Percentiles rank a stretch among this genome's conserved stretches.
Evolutionary conservation across 1,284 basidiomycete species (phyloP).

Genomic region (Takashimella koratensis): DNA sequence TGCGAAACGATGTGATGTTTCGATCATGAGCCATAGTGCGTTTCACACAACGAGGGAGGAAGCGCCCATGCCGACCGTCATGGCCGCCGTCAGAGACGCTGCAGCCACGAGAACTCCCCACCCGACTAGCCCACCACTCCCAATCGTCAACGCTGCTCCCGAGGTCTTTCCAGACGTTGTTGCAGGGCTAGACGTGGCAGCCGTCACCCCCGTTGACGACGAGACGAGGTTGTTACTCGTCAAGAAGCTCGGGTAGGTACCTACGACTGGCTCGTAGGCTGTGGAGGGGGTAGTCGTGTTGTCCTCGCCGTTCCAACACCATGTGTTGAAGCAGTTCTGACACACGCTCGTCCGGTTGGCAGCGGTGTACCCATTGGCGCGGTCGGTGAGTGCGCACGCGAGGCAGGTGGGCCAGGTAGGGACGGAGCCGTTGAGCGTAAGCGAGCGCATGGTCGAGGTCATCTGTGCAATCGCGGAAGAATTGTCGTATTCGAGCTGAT

Average conservation of each 20-base stretch:
- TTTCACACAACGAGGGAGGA: too few relatives aligned
- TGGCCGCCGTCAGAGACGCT: too few relatives aligned
- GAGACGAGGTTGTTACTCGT: not conserved
- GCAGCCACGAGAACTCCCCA: too few relatives aligned
- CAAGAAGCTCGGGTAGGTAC: slow-evolving; percentile 54
- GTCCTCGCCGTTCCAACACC: slow-evolving; percentile 45
- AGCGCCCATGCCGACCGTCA: too few relatives aligned
- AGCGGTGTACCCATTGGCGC: slow-evolving; percentile 36
- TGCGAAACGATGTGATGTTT: too few relatives aligned
- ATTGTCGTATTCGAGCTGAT: slow-evolving; percentile 48
- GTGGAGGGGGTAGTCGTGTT: slow-evolving; percentile 20
- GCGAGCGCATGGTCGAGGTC: slow-evolving; percentile 32
- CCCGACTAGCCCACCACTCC: not conserved
- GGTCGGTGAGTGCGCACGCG: slow-evolving; percentile 51
- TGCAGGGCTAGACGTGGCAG: not conserved
- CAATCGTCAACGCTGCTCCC: not conserved
- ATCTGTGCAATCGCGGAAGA: slow-evolving; percentile 36
- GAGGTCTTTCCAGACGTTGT: not conserved
- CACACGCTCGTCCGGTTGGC: slow-evolving; percentile 39
- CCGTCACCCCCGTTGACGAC: not conserved
- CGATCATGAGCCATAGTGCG: too few relatives aligned
- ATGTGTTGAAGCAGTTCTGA: slow-evolving; percentile 44
- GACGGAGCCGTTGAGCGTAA: slow-evolving; percentile 44
- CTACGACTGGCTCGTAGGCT: slow-evolving; percentile 25
- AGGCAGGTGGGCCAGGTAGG: slow-evolving; percentile 47